Base-by-base conservation (phyloP, 257 asterid genomes). In the Nicotiana knightiana region DNA sequence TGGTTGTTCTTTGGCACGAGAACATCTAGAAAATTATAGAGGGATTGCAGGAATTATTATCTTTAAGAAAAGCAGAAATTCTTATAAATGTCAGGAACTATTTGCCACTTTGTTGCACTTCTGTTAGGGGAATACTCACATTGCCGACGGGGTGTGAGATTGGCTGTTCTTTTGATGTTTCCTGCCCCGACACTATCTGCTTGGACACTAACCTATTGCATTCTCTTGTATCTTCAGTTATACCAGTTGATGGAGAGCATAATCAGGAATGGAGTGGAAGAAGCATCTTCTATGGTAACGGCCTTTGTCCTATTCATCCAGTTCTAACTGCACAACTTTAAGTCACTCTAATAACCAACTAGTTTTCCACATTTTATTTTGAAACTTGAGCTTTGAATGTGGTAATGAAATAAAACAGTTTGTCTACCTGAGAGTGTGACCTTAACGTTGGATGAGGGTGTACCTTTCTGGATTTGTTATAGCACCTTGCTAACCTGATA, bases 191-290 rank as follows among this genome's bases (percentile, higher is more conserved):
- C 9, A 28, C 37, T 73, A 8, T 55, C 16, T 48, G 46, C 15
- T 51, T 51, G 80, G 80, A 51, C 43, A 28, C 16, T 75, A 51
- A 75, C 28, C 0, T 86, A 80, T 83, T 81, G 65, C 46, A 30
- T 83, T 79, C 17, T 80, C 51, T 65, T 87, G 63, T 83, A 73
- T 83, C 37, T 87, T 79, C 93, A 96, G 99, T 86, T 96, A 76
- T 83, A 82, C 85, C 95, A 90, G 81, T 90, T 94, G 89, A 82
- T 94, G 93, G 97, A 92, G 88, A 90, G 90, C 90, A 68, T 91
- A 87, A 88, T 96, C 78, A 92, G 98, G 83, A 93, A 87, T 39
- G 94, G 92, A 86, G 82, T 81, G 82, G 87, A 87, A 76, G 97
- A 90, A 83, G 83, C 88, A 82, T 82, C 93, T 28, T 62, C 90